Evolutionary conservation across 805 yeast genomes (phyloP).

Genomic region (Saccharomycopsis sp.): DNA sequence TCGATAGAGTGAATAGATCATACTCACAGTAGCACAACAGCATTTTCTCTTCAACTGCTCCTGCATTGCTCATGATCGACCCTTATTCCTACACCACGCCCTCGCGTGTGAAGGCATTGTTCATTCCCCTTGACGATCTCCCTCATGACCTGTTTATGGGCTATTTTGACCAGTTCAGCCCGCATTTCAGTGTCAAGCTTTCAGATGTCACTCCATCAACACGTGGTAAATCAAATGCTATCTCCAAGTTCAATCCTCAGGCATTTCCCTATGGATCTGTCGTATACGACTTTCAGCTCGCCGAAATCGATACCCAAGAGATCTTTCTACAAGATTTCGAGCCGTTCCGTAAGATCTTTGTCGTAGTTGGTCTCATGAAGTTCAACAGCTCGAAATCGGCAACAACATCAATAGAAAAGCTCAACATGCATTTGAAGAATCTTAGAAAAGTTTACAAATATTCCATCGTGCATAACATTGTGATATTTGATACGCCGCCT

Average conservation of each 20-base stretch:
- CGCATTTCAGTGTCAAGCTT: constrained; percentile 56
- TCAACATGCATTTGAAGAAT: constrained; percentile 29
- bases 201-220: constrained; percentile 68
- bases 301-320: constrained; percentile 47
- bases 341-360: constrained; percentile 74
- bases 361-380: constrained; percentile 45
- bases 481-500: constrained; percentile 47
- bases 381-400: constrained; percentile 23
- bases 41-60: too few species aligned
- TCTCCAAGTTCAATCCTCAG: constrained; percentile 67
- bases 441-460: constrained; percentile 44
- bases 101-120: constrained; percentile 55
- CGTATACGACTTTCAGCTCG: constrained; percentile 46
- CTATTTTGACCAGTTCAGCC: constrained; percentile 24
- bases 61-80: too few species aligned
- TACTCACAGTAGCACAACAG: too few species aligned
- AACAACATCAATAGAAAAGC: constrained; percentile 21
- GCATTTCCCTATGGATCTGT: constrained; percentile 76
- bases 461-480: constrained; percentile 46
- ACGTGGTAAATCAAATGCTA: constrained; percentile 25
- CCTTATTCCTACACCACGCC: constrained; percentile 52
- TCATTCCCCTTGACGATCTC: constrained; percentile 60
- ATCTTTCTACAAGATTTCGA: constrained; percentile 79
- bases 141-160: constrained; percentile 33
- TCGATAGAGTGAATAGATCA: too few species aligned